Conservation (phyloP, 1,284 basidiomycete genomes). For the Thecaphora thlaspeos region DNA sequence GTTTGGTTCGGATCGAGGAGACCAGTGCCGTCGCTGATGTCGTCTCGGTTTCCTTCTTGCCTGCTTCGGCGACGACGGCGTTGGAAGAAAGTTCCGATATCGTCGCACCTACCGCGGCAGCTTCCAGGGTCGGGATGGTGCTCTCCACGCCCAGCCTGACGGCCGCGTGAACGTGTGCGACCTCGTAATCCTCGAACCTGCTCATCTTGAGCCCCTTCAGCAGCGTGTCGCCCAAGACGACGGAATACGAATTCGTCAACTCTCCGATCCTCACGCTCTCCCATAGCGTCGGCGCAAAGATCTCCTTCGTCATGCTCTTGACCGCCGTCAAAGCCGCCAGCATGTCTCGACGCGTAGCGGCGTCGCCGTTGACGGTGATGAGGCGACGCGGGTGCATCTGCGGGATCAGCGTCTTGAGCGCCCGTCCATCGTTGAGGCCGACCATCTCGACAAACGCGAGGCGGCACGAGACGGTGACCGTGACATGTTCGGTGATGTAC, state of each 20-base stretch:
- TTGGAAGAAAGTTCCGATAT: background rate
- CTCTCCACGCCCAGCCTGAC: conserved; percentile 4
- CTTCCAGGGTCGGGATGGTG: conserved; percentile 12
- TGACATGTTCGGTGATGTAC: conserved; percentile 73
- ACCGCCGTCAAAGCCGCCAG: conserved; percentile 21
- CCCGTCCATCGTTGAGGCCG: conserved; percentile 90
- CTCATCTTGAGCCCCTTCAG: conserved; percentile 80
- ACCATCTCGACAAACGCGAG: conserved; percentile 92
- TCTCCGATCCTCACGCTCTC: conserved; percentile 86
- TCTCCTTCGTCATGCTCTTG: conserved; percentile 75
- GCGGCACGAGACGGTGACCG: conserved; percentile 77
- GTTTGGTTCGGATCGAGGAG: background rate
- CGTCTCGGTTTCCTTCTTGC: background rate
- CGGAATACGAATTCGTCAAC: conserved; percentile 89
- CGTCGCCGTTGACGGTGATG: conserved; percentile 50
- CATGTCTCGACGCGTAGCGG: conserved; percentile 22
- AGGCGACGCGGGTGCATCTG: conserved; percentile 81
- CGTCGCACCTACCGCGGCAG: background rate
- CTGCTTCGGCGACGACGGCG: background rate
- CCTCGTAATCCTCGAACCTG: conserved; percentile 69
- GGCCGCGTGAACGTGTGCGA: conserved; percentile 12
- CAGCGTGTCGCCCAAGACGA: conserved; percentile 86
- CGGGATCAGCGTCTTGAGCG: conserved; percentile 92
- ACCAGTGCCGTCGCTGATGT: background rate
- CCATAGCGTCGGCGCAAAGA: conserved; percentile 73